phyloP scores from a whole-genome alignment of 2,329 filamentous ascomycete genomes.

The Nemania diffusa region DNA sequence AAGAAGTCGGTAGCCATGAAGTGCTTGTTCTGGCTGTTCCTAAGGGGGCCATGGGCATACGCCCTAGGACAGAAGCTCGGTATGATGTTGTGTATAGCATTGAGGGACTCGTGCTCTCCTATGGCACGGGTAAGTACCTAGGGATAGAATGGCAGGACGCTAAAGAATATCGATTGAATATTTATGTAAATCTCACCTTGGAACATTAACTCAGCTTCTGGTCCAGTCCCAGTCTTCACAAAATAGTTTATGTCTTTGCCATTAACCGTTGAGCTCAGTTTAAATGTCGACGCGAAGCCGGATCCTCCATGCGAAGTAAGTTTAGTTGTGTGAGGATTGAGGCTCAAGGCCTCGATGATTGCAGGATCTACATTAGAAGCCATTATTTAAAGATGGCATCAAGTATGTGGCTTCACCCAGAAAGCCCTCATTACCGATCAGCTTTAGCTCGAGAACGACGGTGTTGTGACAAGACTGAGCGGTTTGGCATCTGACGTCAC shows the following conservation, averaged over 20 bases:
- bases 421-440: neutral
- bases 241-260: conserved; percentile 70
- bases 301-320: conserved; percentile 72
- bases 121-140: conserved; percentile 26
- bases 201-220: conserved; percentile 75
- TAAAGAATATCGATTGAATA: neutral
- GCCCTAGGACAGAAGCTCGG: conserved; percentile 80
- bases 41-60: conserved; percentile 74
- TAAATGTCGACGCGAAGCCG: conserved; percentile 75
- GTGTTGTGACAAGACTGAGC: neutral
- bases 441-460: neutral
- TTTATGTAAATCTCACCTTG: conserved; percentile 58
- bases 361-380: conserved; percentile 67
- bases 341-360: conserved; percentile 67
- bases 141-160: neutral
- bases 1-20: conserved; percentile 84
- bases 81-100: conserved; percentile 78
- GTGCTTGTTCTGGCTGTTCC: conserved; percentile 60
- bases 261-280: conserved; percentile 59
- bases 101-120: conserved; percentile 86
- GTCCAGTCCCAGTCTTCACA: conserved; percentile 74
- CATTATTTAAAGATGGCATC: conserved; percentile 48
- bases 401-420: conserved; percentile 1
- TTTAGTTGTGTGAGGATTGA: conserved; percentile 64
- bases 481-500: conserved; percentile 24